A percentile compares a stretch with the other conserved stretches of the same genome.
Evolutionary conservation across 441 rosid species (phyloP).

Genomic region (Arabidopsis hybrid): DNA sequence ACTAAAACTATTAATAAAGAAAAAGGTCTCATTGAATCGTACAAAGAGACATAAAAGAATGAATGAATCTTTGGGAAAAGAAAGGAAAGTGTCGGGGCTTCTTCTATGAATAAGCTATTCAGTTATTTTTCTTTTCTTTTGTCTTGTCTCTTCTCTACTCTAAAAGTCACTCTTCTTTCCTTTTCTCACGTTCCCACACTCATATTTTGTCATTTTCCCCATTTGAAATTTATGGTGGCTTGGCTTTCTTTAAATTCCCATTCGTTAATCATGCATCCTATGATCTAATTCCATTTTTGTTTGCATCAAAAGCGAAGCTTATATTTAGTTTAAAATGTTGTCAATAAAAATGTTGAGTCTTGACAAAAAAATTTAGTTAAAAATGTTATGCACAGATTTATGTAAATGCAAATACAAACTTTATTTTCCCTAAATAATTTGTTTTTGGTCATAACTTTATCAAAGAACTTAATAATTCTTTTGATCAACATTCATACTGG

Average conservation of each 20-base stretch:
- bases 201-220: constrained; percentile 16
- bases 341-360: no score
- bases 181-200: constrained; percentile 32
- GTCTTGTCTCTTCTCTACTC: constrained; percentile 42
- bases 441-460: no score
- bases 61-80: constrained; percentile 41
- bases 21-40: constrained; percentile 32
- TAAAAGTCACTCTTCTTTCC: constrained; percentile 42
- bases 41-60: constrained; percentile 40
- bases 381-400: neutral
- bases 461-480: neutral
- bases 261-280: neutral
- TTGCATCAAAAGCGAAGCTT: neutral
- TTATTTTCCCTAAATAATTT: no score
- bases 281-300: neutral
- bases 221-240: constrained; percentile 26
- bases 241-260: neutral
- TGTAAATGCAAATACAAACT: neutral
- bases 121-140: constrained; percentile 6
- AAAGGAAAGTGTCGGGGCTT: constrained; percentile 40
- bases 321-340: no score
- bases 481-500: no score
- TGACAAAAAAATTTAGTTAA: no score
- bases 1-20: constrained; percentile 27
- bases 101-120: constrained; percentile 43